Evolutionary conservation across 768 basidiomycete species (phyloP).

Genomic region (Suillus luteus): DNA sequence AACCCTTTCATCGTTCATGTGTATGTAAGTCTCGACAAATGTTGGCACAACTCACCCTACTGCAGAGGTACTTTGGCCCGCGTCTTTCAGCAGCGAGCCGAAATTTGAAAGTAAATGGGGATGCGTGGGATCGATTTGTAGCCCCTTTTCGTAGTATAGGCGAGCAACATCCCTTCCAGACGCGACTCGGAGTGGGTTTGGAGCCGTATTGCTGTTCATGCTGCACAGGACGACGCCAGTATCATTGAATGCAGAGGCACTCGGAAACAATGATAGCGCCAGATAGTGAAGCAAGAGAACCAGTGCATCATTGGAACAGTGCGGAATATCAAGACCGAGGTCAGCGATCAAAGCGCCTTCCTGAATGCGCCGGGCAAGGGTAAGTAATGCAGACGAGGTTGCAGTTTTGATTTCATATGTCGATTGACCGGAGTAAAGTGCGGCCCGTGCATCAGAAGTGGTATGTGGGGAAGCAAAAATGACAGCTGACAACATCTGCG

Average conservation of each 20-base stretch:
- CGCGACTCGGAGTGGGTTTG: constrained; percentile 21
- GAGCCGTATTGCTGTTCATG: constrained; percentile 27
- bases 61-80: constrained; percentile 43
- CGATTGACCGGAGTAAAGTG: constrained; percentile 30
- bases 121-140: constrained; percentile 46
- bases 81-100: constrained; percentile 52
- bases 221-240: constrained; percentile 50
- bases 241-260: constrained; percentile 50
- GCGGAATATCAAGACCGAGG: constrained; percentile 28
- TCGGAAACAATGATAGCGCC: constrained; percentile 45
- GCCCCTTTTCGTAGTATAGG: constrained; percentile 46
- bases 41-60: constrained; percentile 36
- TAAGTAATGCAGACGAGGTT: constrained; percentile 44
- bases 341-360: constrained; percentile 25
- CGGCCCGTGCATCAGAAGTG: constrained; percentile 14
- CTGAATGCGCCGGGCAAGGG: constrained; percentile 49
- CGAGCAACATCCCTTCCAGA: constrained; percentile 41
- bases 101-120: constrained; percentile 53
- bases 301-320: constrained; percentile 39
- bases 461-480: constrained; percentile 40
- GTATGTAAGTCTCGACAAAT: constrained; percentile 10
- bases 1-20: constrained; percentile 27
- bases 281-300: constrained; percentile 50
- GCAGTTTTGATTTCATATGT: constrained; percentile 31
- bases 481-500: constrained; percentile 34